Conservation (phyloP, 768 basidiomycete species). For the Coprinellus micaceus region DNA sequence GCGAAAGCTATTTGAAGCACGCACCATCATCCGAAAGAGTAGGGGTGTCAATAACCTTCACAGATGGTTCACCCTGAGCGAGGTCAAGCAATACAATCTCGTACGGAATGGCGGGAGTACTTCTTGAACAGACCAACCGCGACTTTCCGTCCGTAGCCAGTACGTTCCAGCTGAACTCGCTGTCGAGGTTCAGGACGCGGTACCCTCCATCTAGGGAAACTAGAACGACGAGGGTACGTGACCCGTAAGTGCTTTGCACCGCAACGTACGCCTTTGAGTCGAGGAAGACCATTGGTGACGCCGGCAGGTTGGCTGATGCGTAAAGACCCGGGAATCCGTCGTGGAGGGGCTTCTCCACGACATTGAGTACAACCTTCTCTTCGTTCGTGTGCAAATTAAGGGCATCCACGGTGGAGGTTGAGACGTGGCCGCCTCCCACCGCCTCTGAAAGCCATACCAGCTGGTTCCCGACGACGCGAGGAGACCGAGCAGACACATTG, state of each 20-base stretch:
- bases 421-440: constrained; percentile 57
- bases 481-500: constrained; percentile 54
- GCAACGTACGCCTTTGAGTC: constrained; percentile 27
- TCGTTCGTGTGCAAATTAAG: constrained; percentile 19
- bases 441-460: constrained; percentile 55
- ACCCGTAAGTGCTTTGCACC: constrained; percentile 52
- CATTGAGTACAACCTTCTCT: constrained; percentile 34
- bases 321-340: constrained; percentile 63
- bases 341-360: constrained; percentile 34
- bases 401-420: constrained; percentile 48
- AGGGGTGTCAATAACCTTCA: constrained; percentile 46
- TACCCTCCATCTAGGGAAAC: constrained; percentile 30
- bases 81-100: constrained; percentile 40
- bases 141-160: constrained; percentile 43
- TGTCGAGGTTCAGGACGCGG: constrained; percentile 25
- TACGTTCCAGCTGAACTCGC: constrained; percentile 51
- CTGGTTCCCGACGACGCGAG: constrained; percentile 39
- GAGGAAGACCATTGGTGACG: constrained; percentile 28
- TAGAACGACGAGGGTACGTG: constrained; percentile 46
- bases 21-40: constrained; percentile 37
- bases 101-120: constrained; percentile 42
- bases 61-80: constrained; percentile 15
- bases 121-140: constrained; percentile 46
- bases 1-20: too few species aligned
- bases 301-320: constrained; percentile 43